Evolutionary conservation across 352 stramenopile genomes (phyloP).

Genomic region (Phytophthora lateralis): DNA sequence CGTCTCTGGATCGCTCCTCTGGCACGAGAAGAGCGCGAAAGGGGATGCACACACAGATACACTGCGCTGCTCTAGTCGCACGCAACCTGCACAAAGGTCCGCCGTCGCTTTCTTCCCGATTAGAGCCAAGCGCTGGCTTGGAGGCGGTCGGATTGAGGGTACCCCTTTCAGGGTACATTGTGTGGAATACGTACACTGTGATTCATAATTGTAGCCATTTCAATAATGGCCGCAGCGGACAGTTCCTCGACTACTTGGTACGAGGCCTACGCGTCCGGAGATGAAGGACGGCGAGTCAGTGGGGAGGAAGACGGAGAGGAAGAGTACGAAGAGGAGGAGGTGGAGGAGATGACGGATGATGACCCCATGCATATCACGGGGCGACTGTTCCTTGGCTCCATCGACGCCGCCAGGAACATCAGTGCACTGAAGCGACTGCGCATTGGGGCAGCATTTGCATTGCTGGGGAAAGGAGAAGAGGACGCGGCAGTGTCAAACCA

Average conservation of each 20-base stretch:
- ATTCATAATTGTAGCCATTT: background rate
- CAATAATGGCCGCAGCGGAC: constrained; percentile 15
- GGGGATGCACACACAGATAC: background rate
- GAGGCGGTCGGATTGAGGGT: background rate
- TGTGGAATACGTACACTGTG: background rate
- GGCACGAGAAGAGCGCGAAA: background rate
- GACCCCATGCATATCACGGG: constrained; percentile 54
- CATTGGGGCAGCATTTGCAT: constrained; percentile 48
- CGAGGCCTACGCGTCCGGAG: constrained; percentile 14
- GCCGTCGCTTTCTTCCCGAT: constrained; percentile 26
- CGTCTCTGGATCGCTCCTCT: constrained; percentile 6
- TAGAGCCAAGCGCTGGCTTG: background rate
- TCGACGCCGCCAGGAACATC: constrained; percentile 67
- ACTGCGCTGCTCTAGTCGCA: constrained; percentile 14
- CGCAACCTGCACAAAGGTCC: constrained; percentile 20
- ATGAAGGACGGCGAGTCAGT: constrained; percentile 7
- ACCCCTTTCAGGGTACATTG: constrained; percentile 4
- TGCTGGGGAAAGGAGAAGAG: constrained; percentile 44
- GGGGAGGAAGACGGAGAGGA: constrained; percentile 16
- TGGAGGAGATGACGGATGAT: constrained; percentile 67
- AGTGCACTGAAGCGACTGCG: constrained; percentile 36
- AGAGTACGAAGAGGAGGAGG: constrained; percentile 52
- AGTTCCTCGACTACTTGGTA: constrained; percentile 12
- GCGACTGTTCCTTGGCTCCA: constrained; percentile 64
- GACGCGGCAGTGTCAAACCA: constrained; percentile 14